Evolutionary conservation across 108 stramenopile species (phyloP).

Genomic region (Seminavis robusta): DNA sequence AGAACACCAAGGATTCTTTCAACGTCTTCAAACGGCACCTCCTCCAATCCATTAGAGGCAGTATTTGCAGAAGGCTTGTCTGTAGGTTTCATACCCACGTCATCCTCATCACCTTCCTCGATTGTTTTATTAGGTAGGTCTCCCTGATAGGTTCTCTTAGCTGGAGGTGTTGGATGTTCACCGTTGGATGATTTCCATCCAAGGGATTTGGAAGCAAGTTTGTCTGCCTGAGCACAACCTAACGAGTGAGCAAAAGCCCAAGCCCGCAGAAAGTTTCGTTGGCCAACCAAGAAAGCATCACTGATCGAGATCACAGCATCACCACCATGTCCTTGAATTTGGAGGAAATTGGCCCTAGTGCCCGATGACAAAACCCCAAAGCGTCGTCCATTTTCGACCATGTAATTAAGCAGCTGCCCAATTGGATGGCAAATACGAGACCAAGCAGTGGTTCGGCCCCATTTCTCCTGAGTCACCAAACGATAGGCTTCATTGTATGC

Average conservation of each 20-base stretch:
- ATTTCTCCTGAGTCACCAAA: background rate
- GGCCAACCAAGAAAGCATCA: background rate
- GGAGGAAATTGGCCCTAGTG: background rate
- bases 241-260: background rate
- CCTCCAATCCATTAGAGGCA: background rate
- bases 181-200: too few species aligned
- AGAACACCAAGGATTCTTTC: constrained; percentile 1
- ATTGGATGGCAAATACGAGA: background rate
- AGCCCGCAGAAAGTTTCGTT: background rate
- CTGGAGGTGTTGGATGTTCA: too few species aligned
- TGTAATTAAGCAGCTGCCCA: background rate
- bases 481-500: background rate
- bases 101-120: too few species aligned
- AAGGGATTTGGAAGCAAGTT: too few species aligned
- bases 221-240: background rate
- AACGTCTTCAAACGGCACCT: constrained; percentile 2
- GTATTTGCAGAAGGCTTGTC: background rate
- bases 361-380: background rate
- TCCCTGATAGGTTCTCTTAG: too few species aligned
- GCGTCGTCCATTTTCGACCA: constrained; percentile 1
- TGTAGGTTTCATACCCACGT: too few species aligned
- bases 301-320: too few species aligned
- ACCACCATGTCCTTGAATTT: too few species aligned
- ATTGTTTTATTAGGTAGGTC: too few species aligned
- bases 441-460: background rate